phyloP scores from a whole-genome alignment of 2,329 filamentous ascomycete species.

The Capronia americana region DNA sequence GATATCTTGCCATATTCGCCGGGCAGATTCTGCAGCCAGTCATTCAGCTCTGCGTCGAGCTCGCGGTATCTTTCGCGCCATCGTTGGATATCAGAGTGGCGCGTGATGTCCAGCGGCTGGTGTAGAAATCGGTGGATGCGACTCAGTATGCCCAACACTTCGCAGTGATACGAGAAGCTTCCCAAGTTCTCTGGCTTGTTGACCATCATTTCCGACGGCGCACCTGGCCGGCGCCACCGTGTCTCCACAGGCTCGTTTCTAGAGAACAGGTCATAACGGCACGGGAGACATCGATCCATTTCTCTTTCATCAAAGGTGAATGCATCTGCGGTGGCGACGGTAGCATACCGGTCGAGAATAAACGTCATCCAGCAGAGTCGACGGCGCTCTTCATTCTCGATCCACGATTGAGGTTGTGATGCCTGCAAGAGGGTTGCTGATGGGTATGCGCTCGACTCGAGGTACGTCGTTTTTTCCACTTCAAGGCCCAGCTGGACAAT shows the following conservation, averaged over 20 bases:
- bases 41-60: constrained; percentile 77
- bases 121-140: constrained; percentile 89
- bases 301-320: constrained; percentile 89
- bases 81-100: constrained; percentile 80
- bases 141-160: constrained; percentile 86
- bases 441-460: constrained; percentile 76
- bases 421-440: constrained; percentile 85
- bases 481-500: constrained; percentile 87
- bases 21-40: constrained; percentile 84
- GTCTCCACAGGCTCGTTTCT: constrained; percentile 86
- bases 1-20: constrained; percentile 83
- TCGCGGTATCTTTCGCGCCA: constrained; percentile 89
- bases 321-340: constrained; percentile 87
- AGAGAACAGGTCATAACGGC: constrained; percentile 83
- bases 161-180: constrained; percentile 87
- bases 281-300: constrained; percentile 84
- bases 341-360: constrained; percentile 85
- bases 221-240: constrained; percentile 70
- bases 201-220: constrained; percentile 28
- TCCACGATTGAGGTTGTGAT: constrained; percentile 80
- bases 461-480: constrained; percentile 79
- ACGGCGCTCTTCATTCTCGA: constrained; percentile 85
- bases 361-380: constrained; percentile 96
- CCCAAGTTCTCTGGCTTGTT: constrained; percentile 80
- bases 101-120: constrained; percentile 85